phyloP scores from a whole-genome alignment of 1,284 basidiomycete species.

The Boletus sp. region DNA sequence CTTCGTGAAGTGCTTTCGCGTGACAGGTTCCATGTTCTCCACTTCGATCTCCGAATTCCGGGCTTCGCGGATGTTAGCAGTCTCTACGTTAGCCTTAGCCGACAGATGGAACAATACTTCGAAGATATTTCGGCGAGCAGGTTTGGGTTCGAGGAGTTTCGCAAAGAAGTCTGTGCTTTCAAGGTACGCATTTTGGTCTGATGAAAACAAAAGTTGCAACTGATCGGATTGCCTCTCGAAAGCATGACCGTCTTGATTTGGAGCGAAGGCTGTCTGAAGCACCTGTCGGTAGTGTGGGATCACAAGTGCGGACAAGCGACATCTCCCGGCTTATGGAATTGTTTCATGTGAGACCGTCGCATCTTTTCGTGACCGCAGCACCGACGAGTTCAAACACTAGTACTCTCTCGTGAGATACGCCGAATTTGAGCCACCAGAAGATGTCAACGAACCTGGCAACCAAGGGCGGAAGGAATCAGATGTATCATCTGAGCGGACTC shows the following conservation, averaged over 20 bases:
- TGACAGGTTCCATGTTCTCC: constrained; percentile 69
- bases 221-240: constrained; percentile 4
- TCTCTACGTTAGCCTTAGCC: constrained; percentile 68
- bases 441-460: constrained; percentile 26
- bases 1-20: constrained; percentile 70
- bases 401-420: constrained; percentile 69
- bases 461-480: constrained; percentile 31
- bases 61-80: constrained; percentile 78
- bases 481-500: constrained; percentile 34
- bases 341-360: constrained; percentile 52
- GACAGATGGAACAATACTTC: constrained; percentile 80
- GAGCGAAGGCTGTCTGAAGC: constrained; percentile 54
- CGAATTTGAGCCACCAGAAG: constrained; percentile 52
- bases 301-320: constrained; percentile 67
- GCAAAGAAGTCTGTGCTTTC: constrained; percentile 72
- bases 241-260: constrained; percentile 73
- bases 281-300: constrained; percentile 32
- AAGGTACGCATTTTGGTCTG: constrained; percentile 45
- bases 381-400: constrained; percentile 30
- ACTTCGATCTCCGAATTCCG: constrained; percentile 79
- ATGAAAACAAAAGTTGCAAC: not conserved
- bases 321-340: constrained; percentile 80
- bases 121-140: constrained; percentile 54
- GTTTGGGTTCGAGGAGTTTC: constrained; percentile 69
- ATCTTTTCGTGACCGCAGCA: not conserved